Evolutionary conservation across 257 asterid genomes (phyloP), one percentile per base, ranked within the genome.

Genomic region (Solanum rostratum): DNA sequence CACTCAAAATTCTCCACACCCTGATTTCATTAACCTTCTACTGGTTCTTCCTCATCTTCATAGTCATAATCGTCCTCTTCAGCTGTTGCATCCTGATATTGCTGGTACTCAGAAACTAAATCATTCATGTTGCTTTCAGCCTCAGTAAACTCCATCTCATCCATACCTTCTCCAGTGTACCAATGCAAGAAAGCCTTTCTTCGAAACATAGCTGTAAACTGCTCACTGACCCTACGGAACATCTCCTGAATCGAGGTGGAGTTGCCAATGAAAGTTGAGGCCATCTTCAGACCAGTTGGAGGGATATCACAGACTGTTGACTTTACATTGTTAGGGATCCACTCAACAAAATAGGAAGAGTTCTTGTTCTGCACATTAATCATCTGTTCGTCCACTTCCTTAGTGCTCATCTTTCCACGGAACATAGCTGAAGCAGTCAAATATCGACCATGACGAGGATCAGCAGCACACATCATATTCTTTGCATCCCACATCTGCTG

Each of bases 161-260:
- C 82, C 82, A 78, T 78, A 30, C 82, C 82, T 27, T 78, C 82
- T 50, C 82, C 82, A 4, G 82, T 78, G 82, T 78, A 78, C 82
- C 82, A 78, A 78, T 78, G 82, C 82, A 78, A 78, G 82, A 78
- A 78, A 78, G 82, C 82, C 63, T 78, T 78, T 78, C 82, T 78
- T 52, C 82, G 82, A 20, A 78, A 78, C 82, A 78, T 78, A 78
- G 82, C 82, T 50, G 82, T 78, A 29, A 78, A 78, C 29, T 78
- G 82, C 82, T 78, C 82, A 27, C 82, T 78, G 43, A 78, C 82
- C 82, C 82, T 78, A 29, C 82, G 82, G 63, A 78, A 78, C 82
- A 78, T 78, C 82, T 78, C 82, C 63, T 78, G 82, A 49, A 78
- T 78, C 3, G 82, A 78, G 27, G 82, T 78, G 19, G 82, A 78